A percentile compares a stretch with the other conserved stretches of the same genome.
Conservation (phyloP, 1,284 basidiomycete species). For the Ceratobasidium theobromae region DNA sequence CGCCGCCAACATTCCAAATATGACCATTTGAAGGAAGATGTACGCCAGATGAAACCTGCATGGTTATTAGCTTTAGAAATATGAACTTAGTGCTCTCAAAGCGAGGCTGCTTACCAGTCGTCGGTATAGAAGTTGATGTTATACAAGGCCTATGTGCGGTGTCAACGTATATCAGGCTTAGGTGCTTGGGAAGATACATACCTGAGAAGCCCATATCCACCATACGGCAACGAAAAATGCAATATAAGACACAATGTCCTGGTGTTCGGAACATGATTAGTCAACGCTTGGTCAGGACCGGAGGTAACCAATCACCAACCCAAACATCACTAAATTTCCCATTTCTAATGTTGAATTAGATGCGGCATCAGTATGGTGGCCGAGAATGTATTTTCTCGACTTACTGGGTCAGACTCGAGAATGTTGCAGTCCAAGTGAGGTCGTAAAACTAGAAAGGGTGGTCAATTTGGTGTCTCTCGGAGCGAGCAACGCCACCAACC, state of each 20-base stretch:
- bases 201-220: constrained; percentile 26
- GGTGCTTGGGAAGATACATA: neutral
- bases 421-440: too few relatives aligned
- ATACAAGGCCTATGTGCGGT: neutral
- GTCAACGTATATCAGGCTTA: neutral
- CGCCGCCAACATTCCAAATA: constrained; percentile 16
- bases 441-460: neutral
- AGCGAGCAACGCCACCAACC: neutral
- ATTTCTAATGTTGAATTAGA: too few relatives aligned
- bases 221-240: neutral
- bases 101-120: constrained; percentile 5
- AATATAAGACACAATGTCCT: constrained; percentile 1
- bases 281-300: neutral
- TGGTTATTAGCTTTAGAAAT: neutral
- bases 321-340: neutral
- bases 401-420: neutral
- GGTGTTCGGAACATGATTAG: neutral
- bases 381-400: neutral
- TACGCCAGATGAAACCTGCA: constrained; percentile 8
- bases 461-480: neutral
- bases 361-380: too few relatives aligned
- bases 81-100: neutral
- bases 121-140: constrained; percentile 19
- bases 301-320: neutral
- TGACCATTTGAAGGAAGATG: constrained; percentile 15